These are phyloP conservation scores for Macrocybe gigantea DNA, from an alignment of 768 basidiomycete species.

Conservation along the genomic window DNA sequence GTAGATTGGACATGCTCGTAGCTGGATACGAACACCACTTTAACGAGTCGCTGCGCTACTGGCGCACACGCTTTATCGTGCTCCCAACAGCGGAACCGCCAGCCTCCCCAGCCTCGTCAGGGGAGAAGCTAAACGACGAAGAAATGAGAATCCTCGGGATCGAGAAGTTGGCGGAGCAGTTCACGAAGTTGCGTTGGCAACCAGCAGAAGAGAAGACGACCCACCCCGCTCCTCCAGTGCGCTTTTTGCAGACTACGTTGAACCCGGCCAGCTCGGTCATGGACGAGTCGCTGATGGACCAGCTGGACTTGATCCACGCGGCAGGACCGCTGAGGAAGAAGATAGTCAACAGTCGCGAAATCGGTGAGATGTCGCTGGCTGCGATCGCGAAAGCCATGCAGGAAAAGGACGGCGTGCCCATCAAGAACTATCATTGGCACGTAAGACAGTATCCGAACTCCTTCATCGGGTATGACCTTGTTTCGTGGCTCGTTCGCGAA, in stretches of 20 bases:
- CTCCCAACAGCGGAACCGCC: constrained; percentile 80
- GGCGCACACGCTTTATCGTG: constrained; percentile 91
- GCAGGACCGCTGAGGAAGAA: constrained; percentile 73
- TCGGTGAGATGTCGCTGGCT: constrained; percentile 55
- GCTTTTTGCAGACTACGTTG: constrained; percentile 81
- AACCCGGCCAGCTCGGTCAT: constrained; percentile 75
- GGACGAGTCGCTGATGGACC: constrained; percentile 73
- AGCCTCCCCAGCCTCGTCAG: constrained; percentile 45
- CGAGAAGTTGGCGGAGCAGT: constrained; percentile 84
- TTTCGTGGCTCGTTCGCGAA: constrained; percentile 88
- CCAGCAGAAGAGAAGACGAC: constrained; percentile 48
- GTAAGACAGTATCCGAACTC: constrained; percentile 65
- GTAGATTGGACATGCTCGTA: constrained; percentile 79
- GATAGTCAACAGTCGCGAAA: constrained; percentile 71
- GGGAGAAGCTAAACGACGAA: constrained; percentile 78
- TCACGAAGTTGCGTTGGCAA: constrained; percentile 81
- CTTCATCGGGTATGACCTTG: constrained; percentile 86
- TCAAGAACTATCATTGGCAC: constrained; percentile 86
- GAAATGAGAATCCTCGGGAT: constrained; percentile 87
- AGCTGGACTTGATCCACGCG: constrained; percentile 76
- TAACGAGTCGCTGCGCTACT: constrained; percentile 81
- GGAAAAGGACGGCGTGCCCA: constrained; percentile 77
- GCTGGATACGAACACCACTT: constrained; percentile 79
- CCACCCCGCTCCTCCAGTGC: constrained; percentile 50
- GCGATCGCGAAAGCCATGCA: constrained; percentile 80